These are phyloP conservation scores for Magnolia officinalis DNA, from an alignment of 164 flowering plant genomes.

Conservation along the genomic window DNA sequence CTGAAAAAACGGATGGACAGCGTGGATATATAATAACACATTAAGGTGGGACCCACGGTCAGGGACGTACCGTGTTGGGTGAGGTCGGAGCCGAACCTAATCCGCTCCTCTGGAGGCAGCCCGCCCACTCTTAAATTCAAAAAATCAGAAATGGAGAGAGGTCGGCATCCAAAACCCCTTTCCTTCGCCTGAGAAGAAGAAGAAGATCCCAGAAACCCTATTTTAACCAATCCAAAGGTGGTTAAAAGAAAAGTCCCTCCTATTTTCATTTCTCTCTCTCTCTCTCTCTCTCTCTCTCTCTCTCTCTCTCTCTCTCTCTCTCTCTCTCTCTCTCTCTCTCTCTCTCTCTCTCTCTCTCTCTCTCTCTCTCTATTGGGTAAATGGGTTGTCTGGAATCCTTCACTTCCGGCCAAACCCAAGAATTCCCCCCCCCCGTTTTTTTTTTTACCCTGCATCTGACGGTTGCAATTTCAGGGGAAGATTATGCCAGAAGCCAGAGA, in stretches of 20 bases:
- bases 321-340: background rate
- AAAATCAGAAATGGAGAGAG: background rate
- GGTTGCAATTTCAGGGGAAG: background rate
- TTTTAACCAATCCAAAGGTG: background rate
- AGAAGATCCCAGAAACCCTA: background rate
- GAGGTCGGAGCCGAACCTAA: too few relatives aligned
- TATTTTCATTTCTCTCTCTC: background rate
- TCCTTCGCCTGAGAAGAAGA: background rate
- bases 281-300: background rate
- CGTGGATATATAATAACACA: too few relatives aligned
- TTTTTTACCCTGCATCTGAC: background rate
- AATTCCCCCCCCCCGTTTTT: too few relatives aligned
- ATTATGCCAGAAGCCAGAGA: constrained; percentile 18
- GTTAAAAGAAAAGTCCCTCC: too few relatives aligned
- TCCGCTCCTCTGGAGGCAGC: background rate
- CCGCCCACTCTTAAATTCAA: background rate
- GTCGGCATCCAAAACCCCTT: background rate
- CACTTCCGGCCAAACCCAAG: background rate
- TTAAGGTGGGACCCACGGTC: too few relatives aligned
- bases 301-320: background rate
- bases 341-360: too few relatives aligned
- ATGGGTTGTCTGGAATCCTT: background rate
- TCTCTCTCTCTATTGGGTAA: too few relatives aligned
- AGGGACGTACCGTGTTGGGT: too few relatives aligned
- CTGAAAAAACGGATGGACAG: too few relatives aligned